Evolutionary conservation across 83 land plant genomes (phyloP).

Genomic region (Picea engelmannii): DNA sequence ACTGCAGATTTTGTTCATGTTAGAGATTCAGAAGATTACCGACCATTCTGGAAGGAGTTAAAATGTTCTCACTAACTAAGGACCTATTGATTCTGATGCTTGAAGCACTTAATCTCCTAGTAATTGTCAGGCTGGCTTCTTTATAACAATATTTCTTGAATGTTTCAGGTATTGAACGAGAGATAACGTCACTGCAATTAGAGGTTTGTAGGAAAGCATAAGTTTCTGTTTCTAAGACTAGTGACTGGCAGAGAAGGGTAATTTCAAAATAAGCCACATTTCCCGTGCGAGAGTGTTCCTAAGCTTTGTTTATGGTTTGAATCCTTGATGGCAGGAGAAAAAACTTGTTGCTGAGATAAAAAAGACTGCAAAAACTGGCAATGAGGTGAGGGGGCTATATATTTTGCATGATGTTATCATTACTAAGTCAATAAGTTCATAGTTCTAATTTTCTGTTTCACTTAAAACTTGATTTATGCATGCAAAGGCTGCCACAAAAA

Average conservation of each 20-base stretch:
- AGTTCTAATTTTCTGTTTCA: neutral
- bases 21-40: neutral
- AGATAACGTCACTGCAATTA: constrained; percentile 73
- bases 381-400: constrained; percentile 56
- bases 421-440: neutral
- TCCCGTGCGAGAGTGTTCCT: neutral
- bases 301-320: constrained; percentile 3
- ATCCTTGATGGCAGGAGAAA: constrained; percentile 68
- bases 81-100: neutral
- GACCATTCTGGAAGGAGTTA: no score
- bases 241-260: neutral
- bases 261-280: neutral
- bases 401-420: constrained; percentile 4
- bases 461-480: neutral
- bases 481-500: constrained; percentile 83
- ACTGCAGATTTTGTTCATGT: neutral
- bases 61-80: neutral
- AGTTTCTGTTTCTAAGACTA: constrained; percentile 3
- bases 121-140: neutral
- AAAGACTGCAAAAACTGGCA: constrained; percentile 91
- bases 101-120: neutral
- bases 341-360: constrained; percentile 94
- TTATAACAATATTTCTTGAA: neutral
- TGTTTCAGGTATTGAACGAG: constrained; percentile 79
- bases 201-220: constrained; percentile 49